Evolutionary conservation across 441 rosid species (phyloP).

Genomic region (Euphorbia schlechtendalii): DNA sequence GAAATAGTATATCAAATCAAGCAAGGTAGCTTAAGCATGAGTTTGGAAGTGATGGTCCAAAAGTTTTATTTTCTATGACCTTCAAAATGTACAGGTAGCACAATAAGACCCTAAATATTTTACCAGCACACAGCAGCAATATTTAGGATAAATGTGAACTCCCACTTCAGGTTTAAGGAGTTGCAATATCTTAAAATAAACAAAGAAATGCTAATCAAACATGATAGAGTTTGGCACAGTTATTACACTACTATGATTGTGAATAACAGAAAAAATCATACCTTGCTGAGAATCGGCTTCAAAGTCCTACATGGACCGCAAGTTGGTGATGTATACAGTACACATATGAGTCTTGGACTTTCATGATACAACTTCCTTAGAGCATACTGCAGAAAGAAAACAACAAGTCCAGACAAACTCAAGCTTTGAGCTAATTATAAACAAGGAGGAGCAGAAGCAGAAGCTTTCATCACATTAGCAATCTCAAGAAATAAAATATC

Average conservation of each 20-base stretch:
- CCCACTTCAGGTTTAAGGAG: not conserved
- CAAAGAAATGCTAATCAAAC: not conserved
- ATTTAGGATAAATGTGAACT: not conserved
- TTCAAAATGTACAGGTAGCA: no score
- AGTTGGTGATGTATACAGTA: conserved; percentile 82
- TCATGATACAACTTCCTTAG: conserved; percentile 90
- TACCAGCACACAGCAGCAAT: not conserved
- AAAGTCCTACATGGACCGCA: conserved; percentile 98
- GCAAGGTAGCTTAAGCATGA: no score
- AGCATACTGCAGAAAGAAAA: conserved; percentile 55
- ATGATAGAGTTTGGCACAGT: not conserved
- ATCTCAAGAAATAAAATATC: not conserved
- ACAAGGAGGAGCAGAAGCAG: not conserved
- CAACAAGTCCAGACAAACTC: conserved; percentile 10
- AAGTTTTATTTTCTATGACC: no score
- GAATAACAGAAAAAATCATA: conserved; percentile 17
- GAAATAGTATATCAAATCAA: no score
- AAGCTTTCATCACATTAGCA: conserved; percentile 7
- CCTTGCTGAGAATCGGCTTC: conserved; percentile 97
- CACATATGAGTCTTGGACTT: conserved; percentile 85
- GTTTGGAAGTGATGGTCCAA: no score
- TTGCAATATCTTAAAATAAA: not conserved
- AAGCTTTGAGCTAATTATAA: conserved; percentile 10
- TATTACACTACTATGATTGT: conserved; percentile 2
- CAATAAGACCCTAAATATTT: not conserved